A percentile compares a stretch with the other conserved stretches of the same genome.
phyloP scores from a whole-genome alignment of 1,139 yeast species.

The Hansenula lynferdii region DNA sequence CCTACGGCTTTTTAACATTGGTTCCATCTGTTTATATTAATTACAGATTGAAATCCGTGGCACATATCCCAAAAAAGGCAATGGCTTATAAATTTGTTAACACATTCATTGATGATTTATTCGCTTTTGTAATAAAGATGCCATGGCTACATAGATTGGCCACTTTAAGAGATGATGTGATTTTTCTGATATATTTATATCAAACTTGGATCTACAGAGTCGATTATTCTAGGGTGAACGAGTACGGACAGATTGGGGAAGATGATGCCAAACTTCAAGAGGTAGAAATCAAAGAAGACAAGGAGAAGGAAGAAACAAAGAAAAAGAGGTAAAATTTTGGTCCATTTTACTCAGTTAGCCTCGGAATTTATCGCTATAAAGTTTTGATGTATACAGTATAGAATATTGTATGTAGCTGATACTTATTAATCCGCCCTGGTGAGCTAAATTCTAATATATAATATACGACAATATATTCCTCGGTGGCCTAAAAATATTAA shows the following conservation, averaged over 20 bases:
- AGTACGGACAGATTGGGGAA: constrained; percentile 35
- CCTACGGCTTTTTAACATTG: constrained; percentile 35
- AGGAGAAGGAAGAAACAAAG: too few relatives aligned
- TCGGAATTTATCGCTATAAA: too few relatives aligned
- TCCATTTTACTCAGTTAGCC: too few relatives aligned
- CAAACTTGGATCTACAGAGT: constrained; percentile 36
- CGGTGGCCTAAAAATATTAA: too few relatives aligned
- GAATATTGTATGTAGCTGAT: too few relatives aligned
- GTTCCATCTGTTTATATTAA: constrained; percentile 36
- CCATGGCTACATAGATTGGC: constrained; percentile 36
- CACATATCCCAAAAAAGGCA: constrained; percentile 36
- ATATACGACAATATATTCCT: too few relatives aligned
- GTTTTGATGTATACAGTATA: too few relatives aligned
- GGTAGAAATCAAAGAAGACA: too few relatives aligned
- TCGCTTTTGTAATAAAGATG: constrained; percentile 36
- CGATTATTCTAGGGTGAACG: constrained; percentile 33
- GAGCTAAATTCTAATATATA: too few relatives aligned
- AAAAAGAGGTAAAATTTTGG: too few relatives aligned
- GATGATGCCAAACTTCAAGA: constrained; percentile 19
- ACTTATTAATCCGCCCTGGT: too few relatives aligned
- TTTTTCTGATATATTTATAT: constrained; percentile 32
- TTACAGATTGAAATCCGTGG: constrained; percentile 35
- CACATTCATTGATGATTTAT: constrained; percentile 36
- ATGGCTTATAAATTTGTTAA: constrained; percentile 36
- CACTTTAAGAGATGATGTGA: constrained; percentile 35